A percentile compares a stretch with the other conserved stretches of the same genome.
These are phyloP conservation scores for Tetrapisispora phaffii DNA, from an alignment of 805 yeast genomes.

Conservation along the genomic window DNA sequence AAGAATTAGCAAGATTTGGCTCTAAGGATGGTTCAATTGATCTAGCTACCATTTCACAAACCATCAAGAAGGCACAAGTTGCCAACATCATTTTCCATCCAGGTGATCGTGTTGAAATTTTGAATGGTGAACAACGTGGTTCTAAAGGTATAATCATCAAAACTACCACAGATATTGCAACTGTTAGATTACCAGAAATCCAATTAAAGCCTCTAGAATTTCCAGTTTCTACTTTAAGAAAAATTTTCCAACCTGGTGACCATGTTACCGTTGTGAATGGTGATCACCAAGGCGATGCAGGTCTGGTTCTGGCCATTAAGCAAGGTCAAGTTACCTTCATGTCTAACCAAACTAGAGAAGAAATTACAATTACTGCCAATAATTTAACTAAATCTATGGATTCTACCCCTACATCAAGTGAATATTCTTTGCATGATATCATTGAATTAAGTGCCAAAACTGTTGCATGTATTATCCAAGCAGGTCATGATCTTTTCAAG, in stretches of 20 bases:
- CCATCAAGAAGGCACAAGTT: conserved; percentile 57
- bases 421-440: conserved; percentile 79
- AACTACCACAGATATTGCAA: conserved; percentile 53
- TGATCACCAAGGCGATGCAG: conserved; percentile 86
- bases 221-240: conserved; percentile 73
- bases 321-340: conserved; percentile 83
- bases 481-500: conserved; percentile 78
- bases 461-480: conserved; percentile 83
- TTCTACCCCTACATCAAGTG: conserved; percentile 62
- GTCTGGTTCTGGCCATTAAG: conserved; percentile 74
- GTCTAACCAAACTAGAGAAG: conserved; percentile 80
- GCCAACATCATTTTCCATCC: conserved; percentile 65
- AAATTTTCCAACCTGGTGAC: conserved; percentile 83
- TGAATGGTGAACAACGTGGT: conserved; percentile 89
- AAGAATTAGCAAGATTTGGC: conserved; percentile 77
- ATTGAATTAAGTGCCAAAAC: conserved; percentile 78
- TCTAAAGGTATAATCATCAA: conserved; percentile 68
- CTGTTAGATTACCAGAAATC: conserved; percentile 41
- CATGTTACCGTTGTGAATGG: conserved; percentile 91
- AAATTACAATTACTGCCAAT: conserved; percentile 86
- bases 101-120: conserved; percentile 87
- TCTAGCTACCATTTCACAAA: conserved; percentile 73
- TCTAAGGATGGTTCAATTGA: conserved; percentile 82
- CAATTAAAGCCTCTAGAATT: conserved; percentile 55
- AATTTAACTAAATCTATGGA: conserved; percentile 88